These are phyloP conservation scores for Chamaenerion angustifolium DNA, from an alignment of 345 rosid species.

Conservation along the genomic window DNA sequence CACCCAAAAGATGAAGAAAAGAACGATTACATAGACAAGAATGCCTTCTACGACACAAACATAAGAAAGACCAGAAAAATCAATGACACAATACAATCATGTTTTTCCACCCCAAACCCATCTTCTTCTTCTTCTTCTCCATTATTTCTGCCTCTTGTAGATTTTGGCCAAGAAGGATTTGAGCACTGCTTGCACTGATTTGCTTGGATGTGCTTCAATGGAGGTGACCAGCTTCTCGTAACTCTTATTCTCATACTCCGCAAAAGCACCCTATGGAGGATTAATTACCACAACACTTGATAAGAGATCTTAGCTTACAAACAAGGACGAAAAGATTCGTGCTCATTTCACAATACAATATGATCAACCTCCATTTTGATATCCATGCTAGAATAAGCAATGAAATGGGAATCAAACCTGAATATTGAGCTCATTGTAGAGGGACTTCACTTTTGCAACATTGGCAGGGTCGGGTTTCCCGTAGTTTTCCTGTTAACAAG, in stretches of 20 bases:
- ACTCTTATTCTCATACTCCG: slow-evolving; percentile 67
- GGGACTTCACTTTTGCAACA: slow-evolving; percentile 58
- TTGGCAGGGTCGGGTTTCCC: slow-evolving; percentile 51
- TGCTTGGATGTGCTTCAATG: slow-evolving; percentile 62
- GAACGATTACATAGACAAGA: too few species aligned
- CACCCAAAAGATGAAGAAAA: too few species aligned
- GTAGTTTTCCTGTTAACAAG: slow-evolving; percentile 47
- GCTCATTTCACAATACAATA: too few species aligned
- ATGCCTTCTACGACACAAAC: too few species aligned
- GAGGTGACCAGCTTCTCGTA: slow-evolving; percentile 39
- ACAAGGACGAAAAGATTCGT: too few species aligned
- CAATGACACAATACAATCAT: too few species aligned
- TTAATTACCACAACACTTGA: too few species aligned
- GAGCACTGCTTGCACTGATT: slow-evolving; percentile 66
- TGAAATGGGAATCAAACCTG: slow-evolving; percentile 23
- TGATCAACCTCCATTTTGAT: too few species aligned
- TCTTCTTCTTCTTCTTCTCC: not conserved
- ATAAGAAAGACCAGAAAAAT: too few species aligned
- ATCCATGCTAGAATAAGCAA: too few species aligned
- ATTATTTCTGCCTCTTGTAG: slow-evolving; percentile 71
- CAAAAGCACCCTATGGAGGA: slow-evolving; percentile 42
- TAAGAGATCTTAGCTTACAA: too few species aligned
- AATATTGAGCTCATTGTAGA: slow-evolving; percentile 56
- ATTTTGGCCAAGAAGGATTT: slow-evolving; percentile 77
- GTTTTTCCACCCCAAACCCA: too few species aligned